Evolutionary conservation across 1,284 basidiomycete species (phyloP), one percentile per base, ranked within the genome.

Genomic region (Phlebopus sp.): DNA sequence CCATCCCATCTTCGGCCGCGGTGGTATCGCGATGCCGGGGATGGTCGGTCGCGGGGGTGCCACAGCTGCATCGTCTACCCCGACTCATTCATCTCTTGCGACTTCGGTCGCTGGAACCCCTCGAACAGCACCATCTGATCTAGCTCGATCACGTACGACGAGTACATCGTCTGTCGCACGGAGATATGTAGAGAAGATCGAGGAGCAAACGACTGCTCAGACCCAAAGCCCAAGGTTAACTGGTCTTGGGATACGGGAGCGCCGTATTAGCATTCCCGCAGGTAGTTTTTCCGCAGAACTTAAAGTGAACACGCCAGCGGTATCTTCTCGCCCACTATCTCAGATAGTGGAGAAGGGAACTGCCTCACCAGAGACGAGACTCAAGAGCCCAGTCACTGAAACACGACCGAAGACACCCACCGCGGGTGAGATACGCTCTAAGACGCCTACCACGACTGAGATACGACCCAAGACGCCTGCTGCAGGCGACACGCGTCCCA

Each of bases 1-100:
- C 9, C 87, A 90, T 66, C 86, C 86, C 5, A 61, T 89, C 19
- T 90, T 90, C 62, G 86, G 87, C 29, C 74, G 73, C 48, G 80
- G 82, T 14, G 85, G 84, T 13, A 68, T 86, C 39, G 86, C 84
- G 5, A 79, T 89, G 77, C 83, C 84, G 17, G 86, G 86, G 6
- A 76, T 88, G 73, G 53, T 50, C 13, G 41, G 32, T 18, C 54
- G 50, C 7, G 57, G 51, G 25, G 39, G 29, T 21, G 10, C 45
- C 25, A 42, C 51, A 1, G 15, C 46, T 6, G 52, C 47, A 1
- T 65, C 69, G 2, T 58, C 69, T 4, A 71, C 67, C 14, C 29
- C 49, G 27, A 37, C 39, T 31, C 30, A 46, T 5, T 17, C 44
- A 9, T 27, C 45, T 1, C 51, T 51, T 36, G 7, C 50, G 18